phyloP scores from a whole-genome alignment of 164 flowering plant species.

The Chloranthus sessilifolius region DNA sequence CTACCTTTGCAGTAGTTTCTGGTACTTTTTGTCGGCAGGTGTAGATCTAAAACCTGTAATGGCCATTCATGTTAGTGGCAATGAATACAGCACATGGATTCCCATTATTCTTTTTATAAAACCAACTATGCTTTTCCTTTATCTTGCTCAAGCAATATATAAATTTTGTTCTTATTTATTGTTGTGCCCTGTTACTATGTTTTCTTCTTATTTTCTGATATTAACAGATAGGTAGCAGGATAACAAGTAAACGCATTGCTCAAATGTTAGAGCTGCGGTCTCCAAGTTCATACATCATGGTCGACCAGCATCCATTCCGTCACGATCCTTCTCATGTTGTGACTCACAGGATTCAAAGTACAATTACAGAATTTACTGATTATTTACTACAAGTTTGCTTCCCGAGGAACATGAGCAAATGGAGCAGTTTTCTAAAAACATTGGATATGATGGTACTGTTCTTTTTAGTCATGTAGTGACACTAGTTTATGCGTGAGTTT shows the following conservation, averaged over 20 bases:
- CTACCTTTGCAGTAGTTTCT: too few species aligned
- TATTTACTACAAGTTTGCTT: conserved; percentile 33
- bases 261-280: conserved; percentile 60
- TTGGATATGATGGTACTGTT: conserved; percentile 54
- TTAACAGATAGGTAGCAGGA: conserved; percentile 81
- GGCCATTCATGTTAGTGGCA: too few species aligned
- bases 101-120: too few species aligned
- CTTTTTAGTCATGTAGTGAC: not conserved
- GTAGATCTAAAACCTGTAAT: too few species aligned
- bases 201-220: conserved; percentile 11
- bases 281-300: conserved; percentile 69
- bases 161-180: too few species aligned
- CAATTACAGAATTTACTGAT: conserved; percentile 48
- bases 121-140: too few species aligned
- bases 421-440: conserved; percentile 39
- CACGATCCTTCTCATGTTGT: conserved; percentile 89
- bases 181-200: too few species aligned
- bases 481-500: too few species aligned
- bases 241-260: conserved; percentile 84
- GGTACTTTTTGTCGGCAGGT: too few species aligned
- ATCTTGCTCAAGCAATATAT: too few species aligned
- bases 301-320: conserved; percentile 81
- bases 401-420: conserved; percentile 36
- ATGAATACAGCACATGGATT: too few species aligned
- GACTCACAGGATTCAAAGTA: conserved; percentile 77